Evolutionary conservation across 2,329 filamentous ascomycete species (phyloP).

Genomic region (Setomelanomma holmii): DNA sequence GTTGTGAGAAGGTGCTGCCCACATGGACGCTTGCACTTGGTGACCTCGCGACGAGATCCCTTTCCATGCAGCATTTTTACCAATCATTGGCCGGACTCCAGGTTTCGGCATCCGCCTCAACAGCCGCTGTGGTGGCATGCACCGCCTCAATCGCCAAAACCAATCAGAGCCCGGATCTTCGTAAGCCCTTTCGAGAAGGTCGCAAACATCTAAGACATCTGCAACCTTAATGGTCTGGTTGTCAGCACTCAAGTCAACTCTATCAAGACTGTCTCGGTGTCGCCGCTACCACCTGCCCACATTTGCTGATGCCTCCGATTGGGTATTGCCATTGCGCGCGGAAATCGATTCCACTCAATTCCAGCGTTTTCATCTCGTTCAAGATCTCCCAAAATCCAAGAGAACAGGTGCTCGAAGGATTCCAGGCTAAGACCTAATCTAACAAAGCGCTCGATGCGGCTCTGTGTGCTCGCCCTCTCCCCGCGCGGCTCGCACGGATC

Average conservation of each 20-base stretch:
- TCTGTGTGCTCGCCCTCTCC: constrained; percentile 29
- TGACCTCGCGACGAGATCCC: constrained; percentile 4
- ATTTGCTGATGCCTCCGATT: constrained; percentile 16
- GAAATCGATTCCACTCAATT: constrained; percentile 7
- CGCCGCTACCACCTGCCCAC: constrained; percentile 29
- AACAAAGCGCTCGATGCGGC: constrained; percentile 37
- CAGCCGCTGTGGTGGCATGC: constrained; percentile 30
- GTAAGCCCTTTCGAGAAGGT: constrained; percentile 29
- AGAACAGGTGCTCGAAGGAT: not conserved
- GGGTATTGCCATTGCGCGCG: constrained; percentile 6
- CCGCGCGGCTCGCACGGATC: constrained; percentile 31
- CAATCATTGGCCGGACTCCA: constrained; percentile 25
- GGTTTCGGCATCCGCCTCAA: constrained; percentile 16
- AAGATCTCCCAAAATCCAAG: not conserved
- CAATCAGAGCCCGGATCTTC: constrained; percentile 16
- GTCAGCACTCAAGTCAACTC: constrained; percentile 21
- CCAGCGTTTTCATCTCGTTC: constrained; percentile 1
- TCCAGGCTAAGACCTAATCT: constrained; percentile 8
- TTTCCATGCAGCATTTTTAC: constrained; percentile 9
- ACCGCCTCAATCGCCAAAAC: constrained; percentile 32
- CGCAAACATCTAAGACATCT: constrained; percentile 20
- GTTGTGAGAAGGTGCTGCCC: constrained; percentile 9
- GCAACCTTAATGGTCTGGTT: constrained; percentile 18
- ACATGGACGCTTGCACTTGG: constrained; percentile 5
- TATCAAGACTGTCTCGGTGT: constrained; percentile 24